Conservation (phyloP, 129 eudicot species). For the Logfia minima region DNA sequence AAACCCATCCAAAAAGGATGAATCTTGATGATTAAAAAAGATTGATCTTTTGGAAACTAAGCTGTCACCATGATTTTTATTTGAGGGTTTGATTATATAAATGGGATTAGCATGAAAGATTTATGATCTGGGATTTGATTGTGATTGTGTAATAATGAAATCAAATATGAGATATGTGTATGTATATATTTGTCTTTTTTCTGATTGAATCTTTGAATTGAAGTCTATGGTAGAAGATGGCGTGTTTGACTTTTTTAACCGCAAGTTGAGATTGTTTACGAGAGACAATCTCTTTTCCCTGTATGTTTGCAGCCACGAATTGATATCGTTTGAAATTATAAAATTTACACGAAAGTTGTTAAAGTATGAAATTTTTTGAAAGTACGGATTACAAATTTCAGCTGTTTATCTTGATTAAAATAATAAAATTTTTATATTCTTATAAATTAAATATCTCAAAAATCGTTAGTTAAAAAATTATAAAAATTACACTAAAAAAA, state of each 20-base stretch:
- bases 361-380: too few species aligned
- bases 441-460: too few species aligned
- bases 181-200: neutral
- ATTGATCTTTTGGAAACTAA: constrained; percentile 7
- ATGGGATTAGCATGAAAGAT: neutral
- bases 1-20: constrained; percentile 36
- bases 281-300: constrained; percentile 1
- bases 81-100: neutral
- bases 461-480: too few species aligned
- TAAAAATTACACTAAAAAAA: too few species aligned
- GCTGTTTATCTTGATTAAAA: too few species aligned
- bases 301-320: constrained; percentile 17
- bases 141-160: neutral
- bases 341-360: too few species aligned
- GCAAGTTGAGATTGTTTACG: constrained; percentile 19
- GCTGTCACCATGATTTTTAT: constrained; percentile 17
- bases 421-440: too few species aligned
- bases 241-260: constrained; percentile 23
- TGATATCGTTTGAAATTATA: neutral
- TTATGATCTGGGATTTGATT: constrained; percentile 13
- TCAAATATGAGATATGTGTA: neutral
- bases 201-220: neutral
- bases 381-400: too few species aligned
- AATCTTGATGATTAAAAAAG: constrained; percentile 8
- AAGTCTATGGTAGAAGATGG: constrained; percentile 5